Base-by-base conservation (phyloP, 2,329 filamentous ascomycete species). In the Aspergillus japonicus region DNA sequence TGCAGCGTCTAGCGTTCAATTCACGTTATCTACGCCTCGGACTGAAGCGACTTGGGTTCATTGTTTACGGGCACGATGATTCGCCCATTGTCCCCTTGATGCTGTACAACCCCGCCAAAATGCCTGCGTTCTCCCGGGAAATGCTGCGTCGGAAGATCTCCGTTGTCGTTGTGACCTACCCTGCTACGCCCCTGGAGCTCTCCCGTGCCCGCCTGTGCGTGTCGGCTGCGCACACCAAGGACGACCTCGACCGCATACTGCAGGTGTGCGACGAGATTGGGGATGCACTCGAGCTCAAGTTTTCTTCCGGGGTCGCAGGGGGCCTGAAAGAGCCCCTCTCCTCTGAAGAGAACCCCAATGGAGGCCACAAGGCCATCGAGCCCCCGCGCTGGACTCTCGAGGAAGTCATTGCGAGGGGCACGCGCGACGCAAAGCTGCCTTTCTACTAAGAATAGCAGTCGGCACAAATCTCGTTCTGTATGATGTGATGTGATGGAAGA, bases 101-200 rank as follows among this genome's bases (percentile, higher is more conserved):
- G 74, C 86, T 98, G 31, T 98, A 96, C 83, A 91, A 96, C 78
- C 94, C 94, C 8, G 94, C 90, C 71, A 98, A 97, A 81, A 96
- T 98, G 82, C 89, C 93, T 2, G 93, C 94, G 60, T 98, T 97
- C 78, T 96, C 92, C 52, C 93, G 96, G 73, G 94, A 96, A 77
- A 97, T 98, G 94, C 85, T 97, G 61, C 90, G 89, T 79, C 91
- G 94, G 73, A 96, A 96, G 77, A 96, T 98, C 68, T 93, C 93
- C 0, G 91, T 97, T 53, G 94, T 97, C 21, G 90, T 98, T 31
- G 94, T 97, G 60, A 94, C 93, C 49, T 98, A 97, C 74, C 94
- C 94, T 6, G 94, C 93, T 14, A 97, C 93, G 1, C 93, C 94
- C 0, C 85, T 98, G 33, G 95, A 96, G 69, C 92, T 90, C 64